Conservation (phyloP, 2,329 filamentous ascomycete genomes). For the Neonectria coccinea region DNA sequence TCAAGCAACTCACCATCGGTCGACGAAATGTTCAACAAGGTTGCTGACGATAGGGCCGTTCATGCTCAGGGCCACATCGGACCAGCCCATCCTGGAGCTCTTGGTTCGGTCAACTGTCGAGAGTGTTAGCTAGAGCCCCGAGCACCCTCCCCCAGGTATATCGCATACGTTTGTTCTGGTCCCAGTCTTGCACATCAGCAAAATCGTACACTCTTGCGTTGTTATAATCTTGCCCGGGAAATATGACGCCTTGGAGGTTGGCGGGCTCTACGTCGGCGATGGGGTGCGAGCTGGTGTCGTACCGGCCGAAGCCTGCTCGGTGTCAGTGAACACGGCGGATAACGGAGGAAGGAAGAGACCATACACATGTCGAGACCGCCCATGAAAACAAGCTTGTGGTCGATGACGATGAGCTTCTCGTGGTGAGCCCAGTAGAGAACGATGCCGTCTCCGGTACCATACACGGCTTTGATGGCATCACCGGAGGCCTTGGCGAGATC, state of each 20-base stretch:
- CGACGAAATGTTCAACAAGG: conserved; percentile 81
- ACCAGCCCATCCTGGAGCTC: conserved; percentile 92
- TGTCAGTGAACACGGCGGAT: conserved; percentile 36
- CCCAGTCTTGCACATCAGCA: conserved; percentile 79
- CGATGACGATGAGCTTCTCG: conserved; percentile 88
- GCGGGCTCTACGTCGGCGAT: conserved; percentile 87
- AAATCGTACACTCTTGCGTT: conserved; percentile 89
- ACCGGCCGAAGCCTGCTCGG: conserved; percentile 78
- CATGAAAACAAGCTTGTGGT: conserved; percentile 88
- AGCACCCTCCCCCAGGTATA: not conserved
- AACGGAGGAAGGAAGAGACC: conserved; percentile 22
- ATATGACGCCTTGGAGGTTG: conserved; percentile 80
- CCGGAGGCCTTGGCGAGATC: conserved; percentile 73
- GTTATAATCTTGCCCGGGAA: conserved; percentile 93
- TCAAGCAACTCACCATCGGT: conserved; percentile 73
- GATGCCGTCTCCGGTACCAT: conserved; percentile 83
- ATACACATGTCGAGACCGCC: conserved; percentile 85
- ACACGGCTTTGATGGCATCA: conserved; percentile 81
- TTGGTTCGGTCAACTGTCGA: conserved; percentile 76
- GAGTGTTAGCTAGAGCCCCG: not conserved
- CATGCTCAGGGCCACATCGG: conserved; percentile 83
- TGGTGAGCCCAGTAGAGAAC: conserved; percentile 95
- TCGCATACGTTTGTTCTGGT: conserved; percentile 78
- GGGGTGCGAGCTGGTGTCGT: conserved; percentile 85
- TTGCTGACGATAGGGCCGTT: conserved; percentile 80